Evolutionary conservation across 805 yeast genomes (phyloP).

Genomic region (Tetrapisispora namnaoensis): DNA sequence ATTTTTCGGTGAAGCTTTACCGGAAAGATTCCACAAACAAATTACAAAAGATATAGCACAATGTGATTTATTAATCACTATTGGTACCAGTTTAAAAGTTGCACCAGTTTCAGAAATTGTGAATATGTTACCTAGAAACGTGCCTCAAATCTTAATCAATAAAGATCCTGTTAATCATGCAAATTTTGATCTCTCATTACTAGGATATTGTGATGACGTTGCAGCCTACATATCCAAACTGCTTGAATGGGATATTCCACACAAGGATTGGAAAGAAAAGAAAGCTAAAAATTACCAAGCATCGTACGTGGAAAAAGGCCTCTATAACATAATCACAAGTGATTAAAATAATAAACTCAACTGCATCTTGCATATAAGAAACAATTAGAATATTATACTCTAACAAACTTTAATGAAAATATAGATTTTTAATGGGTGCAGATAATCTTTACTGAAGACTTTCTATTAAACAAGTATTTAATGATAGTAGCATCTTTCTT

Average conservation of each 20-base stretch:
- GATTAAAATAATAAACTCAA: background rate
- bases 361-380: background rate
- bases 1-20: slow-evolving; percentile 80
- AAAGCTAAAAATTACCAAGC: slow-evolving; percentile 15
- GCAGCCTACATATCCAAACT: slow-evolving; percentile 53
- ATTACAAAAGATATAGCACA: slow-evolving; percentile 49
- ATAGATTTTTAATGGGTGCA: no score
- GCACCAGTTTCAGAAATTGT: slow-evolving; percentile 87
- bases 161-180: slow-evolving; percentile 66
- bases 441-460: no score
- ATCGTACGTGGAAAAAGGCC: slow-evolving; percentile 24
- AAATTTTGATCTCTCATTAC: slow-evolving; percentile 65
- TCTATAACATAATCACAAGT: slow-evolving; percentile 17
- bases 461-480: no score
- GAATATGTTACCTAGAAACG: slow-evolving; percentile 56
- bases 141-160: slow-evolving; percentile 76
- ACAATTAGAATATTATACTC: background rate
- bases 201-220: slow-evolving; percentile 80
- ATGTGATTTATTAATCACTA: slow-evolving; percentile 74
- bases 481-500: no score
- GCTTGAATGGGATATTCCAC: slow-evolving; percentile 53
- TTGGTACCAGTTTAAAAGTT: slow-evolving; percentile 86
- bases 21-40: slow-evolving; percentile 52
- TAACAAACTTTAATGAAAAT: no score
- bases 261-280: slow-evolving; percentile 36